Evolutionary conservation across 495 filamentous ascomycete species (phyloP).

Genomic region (Xylona heveae): DNA sequence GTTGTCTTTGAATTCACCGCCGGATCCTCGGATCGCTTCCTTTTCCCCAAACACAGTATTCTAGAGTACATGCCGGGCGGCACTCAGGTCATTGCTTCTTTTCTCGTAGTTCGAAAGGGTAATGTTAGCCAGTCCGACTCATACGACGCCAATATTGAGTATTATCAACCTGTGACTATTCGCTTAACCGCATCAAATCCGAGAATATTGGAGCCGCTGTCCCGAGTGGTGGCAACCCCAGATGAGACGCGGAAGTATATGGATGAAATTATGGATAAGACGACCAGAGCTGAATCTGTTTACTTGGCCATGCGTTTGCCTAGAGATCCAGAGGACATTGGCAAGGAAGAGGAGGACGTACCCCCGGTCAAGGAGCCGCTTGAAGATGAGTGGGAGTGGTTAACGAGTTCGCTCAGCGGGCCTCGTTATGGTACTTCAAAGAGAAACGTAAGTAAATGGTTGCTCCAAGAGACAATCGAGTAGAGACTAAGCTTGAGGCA

Average conservation of each 20-base stretch:
- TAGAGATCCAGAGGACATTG: constrained; percentile 13
- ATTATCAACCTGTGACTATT: constrained; percentile 81
- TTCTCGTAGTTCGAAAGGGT: constrained; percentile 26
- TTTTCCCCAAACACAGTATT: constrained; percentile 74
- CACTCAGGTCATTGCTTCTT: constrained; percentile 27
- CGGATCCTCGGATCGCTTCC: constrained; percentile 60
- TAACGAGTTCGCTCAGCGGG: too few relatives aligned
- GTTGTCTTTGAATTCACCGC: constrained; percentile 70
- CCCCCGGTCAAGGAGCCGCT: too few relatives aligned
- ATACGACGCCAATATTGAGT: constrained; percentile 34
- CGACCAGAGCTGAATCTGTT: constrained; percentile 46
- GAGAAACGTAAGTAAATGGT: too few relatives aligned
- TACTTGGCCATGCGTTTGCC: constrained; percentile 45
- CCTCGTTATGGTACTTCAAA: too few relatives aligned
- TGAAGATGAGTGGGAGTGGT: too few relatives aligned
- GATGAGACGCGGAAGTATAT: constrained; percentile 67
- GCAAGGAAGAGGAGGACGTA: constrained; percentile 8
- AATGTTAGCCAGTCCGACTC: constrained; percentile 7
- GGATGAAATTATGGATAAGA: constrained; percentile 61
- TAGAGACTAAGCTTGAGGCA: too few relatives aligned
- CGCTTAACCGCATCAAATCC: constrained; percentile 41
- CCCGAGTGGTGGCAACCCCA: constrained; percentile 51
- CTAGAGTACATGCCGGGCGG: constrained; percentile 39
- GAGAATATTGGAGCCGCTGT: constrained; percentile 48
- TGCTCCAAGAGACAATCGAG: too few relatives aligned